Percentiles rank a stretch among this genome's conserved stretches.
phyloP scores from a whole-genome alignment of 2,329 filamentous ascomycete genomes.

The Hypoxylon sp. region DNA sequence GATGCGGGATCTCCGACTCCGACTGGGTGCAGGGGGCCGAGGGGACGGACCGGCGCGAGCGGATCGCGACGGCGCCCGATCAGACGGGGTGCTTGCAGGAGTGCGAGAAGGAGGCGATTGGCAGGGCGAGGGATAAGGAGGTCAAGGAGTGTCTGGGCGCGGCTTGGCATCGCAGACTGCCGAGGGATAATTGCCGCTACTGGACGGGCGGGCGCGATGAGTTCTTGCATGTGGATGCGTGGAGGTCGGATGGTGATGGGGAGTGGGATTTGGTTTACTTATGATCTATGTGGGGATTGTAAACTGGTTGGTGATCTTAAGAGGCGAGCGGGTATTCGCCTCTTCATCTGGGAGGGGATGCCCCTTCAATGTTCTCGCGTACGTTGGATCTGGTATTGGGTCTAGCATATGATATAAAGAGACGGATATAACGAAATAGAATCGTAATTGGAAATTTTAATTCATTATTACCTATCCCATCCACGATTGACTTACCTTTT shows the following conservation, averaged over 20 bases:
- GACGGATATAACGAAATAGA: neutral
- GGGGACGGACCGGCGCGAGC: neutral
- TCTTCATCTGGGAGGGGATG: neutral
- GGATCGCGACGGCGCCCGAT: conserved; percentile 12
- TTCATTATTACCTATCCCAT: neutral
- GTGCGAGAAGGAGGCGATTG: conserved; percentile 46
- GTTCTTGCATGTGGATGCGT: conserved; percentile 44
- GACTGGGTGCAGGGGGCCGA: neutral
- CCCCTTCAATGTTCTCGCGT: neutral
- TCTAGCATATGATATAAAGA: neutral
- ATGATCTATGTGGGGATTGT: conserved; percentile 5
- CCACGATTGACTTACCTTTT: neutral
- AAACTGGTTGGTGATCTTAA: neutral
- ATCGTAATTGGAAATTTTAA: conserved; percentile 1
- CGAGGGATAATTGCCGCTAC: conserved; percentile 35
- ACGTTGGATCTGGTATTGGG: neutral
- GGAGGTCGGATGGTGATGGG: conserved; percentile 24
- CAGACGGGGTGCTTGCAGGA: conserved; percentile 42
- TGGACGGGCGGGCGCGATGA: conserved; percentile 40
- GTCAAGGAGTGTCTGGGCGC: conserved; percentile 47
- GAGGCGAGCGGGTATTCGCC: neutral
- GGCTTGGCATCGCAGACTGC: conserved; percentile 35
- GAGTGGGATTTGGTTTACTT: conserved; percentile 41
- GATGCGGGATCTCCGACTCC: conserved; percentile 39
- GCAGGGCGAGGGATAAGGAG: conserved; percentile 21